Base-by-base conservation (phyloP, 352 stramenopile species). In the Phytophthora idaei region DNA sequence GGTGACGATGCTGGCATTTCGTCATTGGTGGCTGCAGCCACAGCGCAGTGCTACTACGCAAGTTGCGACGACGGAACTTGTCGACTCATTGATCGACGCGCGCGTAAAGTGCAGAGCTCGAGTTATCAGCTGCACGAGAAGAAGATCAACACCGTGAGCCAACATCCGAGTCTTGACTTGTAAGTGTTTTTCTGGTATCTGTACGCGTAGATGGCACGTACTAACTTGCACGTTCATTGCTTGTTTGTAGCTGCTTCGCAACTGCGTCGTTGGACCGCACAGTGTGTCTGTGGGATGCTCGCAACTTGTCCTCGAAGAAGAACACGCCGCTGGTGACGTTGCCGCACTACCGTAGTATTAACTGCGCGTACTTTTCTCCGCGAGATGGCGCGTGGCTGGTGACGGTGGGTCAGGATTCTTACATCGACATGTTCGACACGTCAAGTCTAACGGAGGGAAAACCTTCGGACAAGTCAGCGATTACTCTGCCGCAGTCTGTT, bases 361-460 rank as follows among this genome's bases (percentile, higher is more conserved):
- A 97, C 69, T 95, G 86, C 54, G 90, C 87, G 10, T 95, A 96
- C 60, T 94, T 95, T 47, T 93, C 87, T 7, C 87, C 90, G 0
- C 63, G 56, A 7, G 71, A 71, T 17, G 90, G 90, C 3, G 64
- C 70, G 0, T 82, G 89, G 63, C 65, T 96, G 5, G 85, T 96
- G 34, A 94, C 90, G 0, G 90, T 96, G 32, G 82, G 84, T 0
- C 85, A 93, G 48, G 89, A 97, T 64, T 82, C 94, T 57, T 91
- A 85, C 57, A 76, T 94, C 41, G 76, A 93, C 57, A 61, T 94
- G 52, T 93, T 90, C 63, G 71, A 85, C 46, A 90, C 85, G 27
- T 76, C 71, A 34, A 78, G 62, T 47, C 67, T 78, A 32, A 28
- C 51, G 3, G 51, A 75, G 21, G 54, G 62, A 0, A 78, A 87